Base-by-base conservation (phyloP, 2,329 filamentous ascomycete genomes). In the Hymenoscyphus repandus region DNA sequence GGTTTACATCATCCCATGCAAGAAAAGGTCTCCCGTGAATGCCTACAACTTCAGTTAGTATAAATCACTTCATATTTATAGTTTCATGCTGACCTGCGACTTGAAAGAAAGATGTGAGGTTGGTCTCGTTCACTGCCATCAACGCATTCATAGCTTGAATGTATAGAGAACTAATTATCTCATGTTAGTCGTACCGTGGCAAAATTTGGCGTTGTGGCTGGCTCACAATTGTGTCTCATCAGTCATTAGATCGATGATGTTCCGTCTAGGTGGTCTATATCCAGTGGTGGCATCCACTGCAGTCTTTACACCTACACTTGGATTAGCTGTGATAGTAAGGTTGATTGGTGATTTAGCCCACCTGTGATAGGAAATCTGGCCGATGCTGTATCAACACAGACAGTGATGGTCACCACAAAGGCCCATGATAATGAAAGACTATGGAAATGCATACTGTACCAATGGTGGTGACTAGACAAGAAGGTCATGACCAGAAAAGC, bases 11-110 rank as follows among this genome's bases (percentile, higher is more conserved):
- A 49, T 56, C 47, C 54, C 54, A 56, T 12, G 51, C 5, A 20
- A 44, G 31, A 31, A 42, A 54, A 12, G 54, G 54, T 22, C 42
- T 12, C 3, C 54, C 54, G 45, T 56, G 54, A 36, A 56, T 56
- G 18, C 53, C 53, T 51, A 38, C n/a, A 36, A 6, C 15, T 27
- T 38, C 27, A 47, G n/a, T 18, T 15, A 48, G n/a, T n/a, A 11
- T 10, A 38, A 22, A 30, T 13, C 3, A 18, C 32, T 11, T 10
- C 17, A 13, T 5, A 7, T 6, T 7, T 31, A 3, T 40, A 12
- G n/a, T 22, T 22, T 6, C 9, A n/a, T 30, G 4, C 22, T 20
- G 36, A 53, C 53, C 53, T 30, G 34, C 40, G 20, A 57, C 37
- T 34, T 57, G 55, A 40, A 50, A 57, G 18, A 45, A 55, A 20